Evolutionary conservation across 2,329 filamentous ascomycete genomes (phyloP), one percentile per base, ranked within the genome.

Genomic region (Alternaria ventricosa): DNA sequence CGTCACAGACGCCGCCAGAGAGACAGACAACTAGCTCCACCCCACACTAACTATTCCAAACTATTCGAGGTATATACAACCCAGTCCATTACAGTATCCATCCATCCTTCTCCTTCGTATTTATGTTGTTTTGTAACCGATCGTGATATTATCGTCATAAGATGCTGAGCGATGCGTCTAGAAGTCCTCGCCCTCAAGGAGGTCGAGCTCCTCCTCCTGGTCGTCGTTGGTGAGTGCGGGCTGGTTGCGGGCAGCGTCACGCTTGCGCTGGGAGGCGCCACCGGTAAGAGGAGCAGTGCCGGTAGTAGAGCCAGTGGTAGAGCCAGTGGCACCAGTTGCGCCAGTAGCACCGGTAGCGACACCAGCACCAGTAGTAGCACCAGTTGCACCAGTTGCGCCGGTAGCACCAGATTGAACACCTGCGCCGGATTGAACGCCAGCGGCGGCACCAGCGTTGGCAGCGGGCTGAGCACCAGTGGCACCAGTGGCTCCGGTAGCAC

Each of bases 201-300:
- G 69, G 22, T 70, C 74, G 51, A 77, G 9, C 69, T 79, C 77
- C 70, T 79, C 77, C 70, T 79, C 76, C 63, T 79, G 68, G 57
- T 75, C 77, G 63, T 79, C 77, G 59, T 77, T 57, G 61, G 75
- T 77, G 63, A 79, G 70, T 23, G 49, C 44, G 20, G 72, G 67
- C 62, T 68, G 64, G 18, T 50, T 55, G 57, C 62, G 66, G 30
- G 62, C 55, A 30, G 69, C 62, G 20, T 58, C 64, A 28, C 70
- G 70, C 70, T 72, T 73, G 63, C 65, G 36, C 36, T 41, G 67
- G 50, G 64, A 64, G 25, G 65, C 64, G 23, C 66, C 66, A 27
- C 66, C 65, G 44, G 61, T 30, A 27, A 63, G 23, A 7, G 63
- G 49, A 18, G 60, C 57, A 23, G 46, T n/a, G 45, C 62, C 55